These are phyloP conservation scores for Phytophthora cryptogea DNA, from an alignment of 352 stramenopile species.

Conservation along the genomic window DNA sequence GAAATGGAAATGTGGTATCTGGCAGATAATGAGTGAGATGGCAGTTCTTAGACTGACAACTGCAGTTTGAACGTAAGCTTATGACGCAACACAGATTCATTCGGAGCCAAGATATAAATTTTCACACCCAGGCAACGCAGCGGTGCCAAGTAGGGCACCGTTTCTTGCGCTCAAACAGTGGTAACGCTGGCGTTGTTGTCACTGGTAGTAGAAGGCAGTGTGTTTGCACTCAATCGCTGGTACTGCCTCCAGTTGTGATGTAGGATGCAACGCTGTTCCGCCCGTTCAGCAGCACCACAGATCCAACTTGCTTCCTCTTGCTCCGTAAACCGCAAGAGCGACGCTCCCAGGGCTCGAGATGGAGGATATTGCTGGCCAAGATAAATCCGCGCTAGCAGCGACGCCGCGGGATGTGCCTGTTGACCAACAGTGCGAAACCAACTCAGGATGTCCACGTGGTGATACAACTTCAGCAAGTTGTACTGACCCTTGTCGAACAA, in stretches of 20 bases:
- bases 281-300: conserved; percentile 11
- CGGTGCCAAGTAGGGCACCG: not conserved
- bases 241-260: conserved; percentile 40
- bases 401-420: conserved; percentile 31
- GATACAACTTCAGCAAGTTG: conserved; percentile 47
- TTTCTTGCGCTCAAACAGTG: conserved; percentile 11
- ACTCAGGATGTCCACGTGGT: conserved; percentile 44
- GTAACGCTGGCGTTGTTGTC: conserved; percentile 4
- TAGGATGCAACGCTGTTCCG: conserved; percentile 35
- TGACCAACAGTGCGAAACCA: conserved; percentile 43
- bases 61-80: no score
- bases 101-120: no score
- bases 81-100: no score
- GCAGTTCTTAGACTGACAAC: no score
- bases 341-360: conserved; percentile 20
- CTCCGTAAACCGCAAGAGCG: conserved; percentile 22
- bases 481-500: conserved; percentile 50
- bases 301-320: conserved; percentile 30
- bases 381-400: conserved; percentile 41
- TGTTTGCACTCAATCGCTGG: conserved; percentile 24
- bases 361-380: conserved; percentile 23
- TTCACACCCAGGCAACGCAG: not conserved
- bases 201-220: not conserved
- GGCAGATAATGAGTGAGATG: no score
- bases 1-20: no score